Conservation (phyloP, 2,329 filamentous ascomycete species). For the Pleoardoris graminearum region DNA sequence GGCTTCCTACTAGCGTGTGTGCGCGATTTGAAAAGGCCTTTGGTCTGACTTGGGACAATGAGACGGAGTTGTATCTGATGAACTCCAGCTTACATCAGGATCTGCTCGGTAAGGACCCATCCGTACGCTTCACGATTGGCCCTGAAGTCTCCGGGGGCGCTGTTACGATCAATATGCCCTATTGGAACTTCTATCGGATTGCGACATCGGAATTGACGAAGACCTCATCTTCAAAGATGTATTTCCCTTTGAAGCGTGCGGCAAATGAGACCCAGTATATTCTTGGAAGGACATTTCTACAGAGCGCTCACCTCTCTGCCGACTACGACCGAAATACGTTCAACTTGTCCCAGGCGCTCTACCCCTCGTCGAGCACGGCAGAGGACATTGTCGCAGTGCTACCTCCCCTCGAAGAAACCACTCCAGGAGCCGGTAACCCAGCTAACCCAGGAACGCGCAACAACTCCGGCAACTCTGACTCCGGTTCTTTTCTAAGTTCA, state of each 20-base stretch:
- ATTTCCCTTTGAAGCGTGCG: slow-evolving; percentile 47
- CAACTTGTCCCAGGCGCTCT: slow-evolving; percentile 54
- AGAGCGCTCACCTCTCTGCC: slow-evolving; percentile 47
- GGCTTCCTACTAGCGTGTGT: slow-evolving; percentile 44
- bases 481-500: slow-evolving; percentile 16
- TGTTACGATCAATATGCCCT: slow-evolving; percentile 42
- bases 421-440: slow-evolving; percentile 6
- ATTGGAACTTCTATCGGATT: slow-evolving; percentile 45
- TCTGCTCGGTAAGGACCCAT: slow-evolving; percentile 37
- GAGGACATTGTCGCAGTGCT: slow-evolving; percentile 44
- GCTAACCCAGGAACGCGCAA: neutral
- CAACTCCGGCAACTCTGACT: neutral
- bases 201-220: slow-evolving; percentile 26
- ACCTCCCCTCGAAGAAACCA: slow-evolving; percentile 12
- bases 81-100: slow-evolving; percentile 41
- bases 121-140: slow-evolving; percentile 38
- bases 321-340: slow-evolving; percentile 41
- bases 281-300: slow-evolving; percentile 46
- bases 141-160: slow-evolving; percentile 27
- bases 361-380: slow-evolving; percentile 48
- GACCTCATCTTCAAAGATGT: slow-evolving; percentile 21
- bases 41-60: slow-evolving; percentile 42
- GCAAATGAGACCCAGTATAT: slow-evolving; percentile 44
- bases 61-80: slow-evolving; percentile 43
- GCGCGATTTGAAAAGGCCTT: slow-evolving; percentile 43